phyloP scores from a whole-genome alignment of 75 land plant species.

The Pinus albicaulis region DNA sequence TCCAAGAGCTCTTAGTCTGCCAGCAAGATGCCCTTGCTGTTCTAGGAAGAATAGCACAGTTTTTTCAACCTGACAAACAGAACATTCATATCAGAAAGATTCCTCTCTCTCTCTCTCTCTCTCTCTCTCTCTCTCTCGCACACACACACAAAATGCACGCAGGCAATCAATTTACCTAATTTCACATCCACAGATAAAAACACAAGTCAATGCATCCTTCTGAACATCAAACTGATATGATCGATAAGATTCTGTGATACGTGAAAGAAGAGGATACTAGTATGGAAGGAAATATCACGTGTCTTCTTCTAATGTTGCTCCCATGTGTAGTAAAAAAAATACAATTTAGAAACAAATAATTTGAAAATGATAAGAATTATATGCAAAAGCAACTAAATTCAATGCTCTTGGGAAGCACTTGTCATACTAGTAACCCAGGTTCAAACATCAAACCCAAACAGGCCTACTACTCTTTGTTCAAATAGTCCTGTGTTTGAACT shows the following conservation, averaged over 20 bases:
- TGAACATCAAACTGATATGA: not conserved
- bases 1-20: slow-evolving; percentile 51
- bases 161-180: not conserved
- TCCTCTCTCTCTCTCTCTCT: not conserved
- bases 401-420: no score
- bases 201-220: not conserved
- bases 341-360: not conserved
- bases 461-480: no score
- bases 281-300: not conserved
- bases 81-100: not conserved
- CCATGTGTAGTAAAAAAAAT: not conserved
- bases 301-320: not conserved
- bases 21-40: slow-evolving; percentile 83
- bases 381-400: not conserved
- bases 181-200: not conserved
- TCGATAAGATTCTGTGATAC: not conserved
- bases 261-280: not conserved
- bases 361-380: not conserved
- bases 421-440: no score
- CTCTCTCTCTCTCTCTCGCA: no score
- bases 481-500: no score
- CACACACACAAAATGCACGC: no score
- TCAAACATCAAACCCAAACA: no score
- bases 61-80: slow-evolving; percentile 75
- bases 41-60: slow-evolving; percentile 75